These are phyloP conservation scores for Tylopilus vinaceipallidus DNA, from an alignment of 768 basidiomycete species.

Conservation along the genomic window DNA sequence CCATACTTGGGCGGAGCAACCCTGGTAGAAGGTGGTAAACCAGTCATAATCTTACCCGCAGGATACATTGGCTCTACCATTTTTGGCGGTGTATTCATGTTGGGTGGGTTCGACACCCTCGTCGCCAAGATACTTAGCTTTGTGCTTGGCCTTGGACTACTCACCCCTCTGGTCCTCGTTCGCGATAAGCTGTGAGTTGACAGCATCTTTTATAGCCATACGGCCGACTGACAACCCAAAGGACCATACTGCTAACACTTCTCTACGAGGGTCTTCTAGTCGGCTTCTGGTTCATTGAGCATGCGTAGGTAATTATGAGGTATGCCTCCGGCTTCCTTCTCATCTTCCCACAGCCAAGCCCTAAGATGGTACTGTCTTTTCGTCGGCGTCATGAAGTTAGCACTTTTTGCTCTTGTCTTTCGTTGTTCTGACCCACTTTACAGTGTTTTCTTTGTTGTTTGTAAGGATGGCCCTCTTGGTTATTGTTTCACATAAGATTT, in stretches of 20 bases:
- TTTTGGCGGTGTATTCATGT: slow-evolving; percentile 77
- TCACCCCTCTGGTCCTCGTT: slow-evolving; percentile 84
- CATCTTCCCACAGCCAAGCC: slow-evolving; percentile 52
- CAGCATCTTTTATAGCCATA: not conserved
- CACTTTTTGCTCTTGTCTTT: slow-evolving; percentile 13
- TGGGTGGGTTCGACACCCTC: slow-evolving; percentile 85
- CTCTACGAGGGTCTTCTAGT: slow-evolving; percentile 84
- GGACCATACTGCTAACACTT: slow-evolving; percentile 81
- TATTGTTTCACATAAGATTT: not conserved
- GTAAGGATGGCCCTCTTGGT: slow-evolving; percentile 43
- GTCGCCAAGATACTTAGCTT: slow-evolving; percentile 93
- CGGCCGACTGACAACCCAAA: slow-evolving; percentile 33
- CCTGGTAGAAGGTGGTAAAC: slow-evolving; percentile 73
- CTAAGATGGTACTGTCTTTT: slow-evolving; percentile 84
- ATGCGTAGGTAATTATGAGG: slow-evolving; percentile 56
- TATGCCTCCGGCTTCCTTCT: slow-evolving; percentile 4
- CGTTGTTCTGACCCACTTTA: slow-evolving; percentile 8
- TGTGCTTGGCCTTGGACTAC: slow-evolving; percentile 79
- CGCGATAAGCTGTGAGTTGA: slow-evolving; percentile 81
- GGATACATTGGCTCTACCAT: slow-evolving; percentile 84
- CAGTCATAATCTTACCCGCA: slow-evolving; percentile 67
- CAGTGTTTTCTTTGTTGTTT: slow-evolving; percentile 85
- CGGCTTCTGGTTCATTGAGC: slow-evolving; percentile 94
- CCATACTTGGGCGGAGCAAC: slow-evolving; percentile 66
- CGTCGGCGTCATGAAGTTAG: slow-evolving; percentile 83